A percentile compares a stretch with the other conserved stretches of the same genome.
Evolutionary conservation across 2,329 filamentous ascomycete genomes (phyloP).

Genomic region (Zymoseptoria pseudotritici): DNA sequence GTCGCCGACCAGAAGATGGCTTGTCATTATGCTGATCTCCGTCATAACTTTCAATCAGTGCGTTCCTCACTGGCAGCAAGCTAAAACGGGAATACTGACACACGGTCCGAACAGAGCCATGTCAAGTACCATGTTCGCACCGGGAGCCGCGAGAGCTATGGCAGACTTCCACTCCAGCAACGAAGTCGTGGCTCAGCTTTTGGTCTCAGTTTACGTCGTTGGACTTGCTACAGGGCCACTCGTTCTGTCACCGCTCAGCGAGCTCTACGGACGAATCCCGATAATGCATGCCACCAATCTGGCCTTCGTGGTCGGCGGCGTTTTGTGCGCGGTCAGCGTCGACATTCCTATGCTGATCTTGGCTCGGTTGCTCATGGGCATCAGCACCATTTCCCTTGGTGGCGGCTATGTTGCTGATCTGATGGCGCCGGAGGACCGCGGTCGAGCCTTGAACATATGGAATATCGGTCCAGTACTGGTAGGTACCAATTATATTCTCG

Average conservation of each 20-base stretch:
- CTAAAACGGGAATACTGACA: background rate
- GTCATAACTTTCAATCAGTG: conserved; percentile 1
- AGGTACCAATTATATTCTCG: conserved; percentile 19
- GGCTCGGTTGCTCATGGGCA: background rate
- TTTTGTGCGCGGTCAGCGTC: background rate
- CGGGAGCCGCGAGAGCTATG: background rate
- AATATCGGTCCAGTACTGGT: conserved; percentile 7
- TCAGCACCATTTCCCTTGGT: conserved; percentile 16
- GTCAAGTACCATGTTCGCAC: conserved; percentile 2
- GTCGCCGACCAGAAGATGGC: conserved; percentile 20
- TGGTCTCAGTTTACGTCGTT: conserved; percentile 56
- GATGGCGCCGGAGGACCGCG: conserved; percentile 2
- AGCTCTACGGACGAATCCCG: conserved; percentile 29
- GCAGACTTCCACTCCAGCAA: background rate
- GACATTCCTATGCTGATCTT: background rate
- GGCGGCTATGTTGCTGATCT: conserved; percentile 30
- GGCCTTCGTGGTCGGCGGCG: background rate
- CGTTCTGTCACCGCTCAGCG: conserved; percentile 35
- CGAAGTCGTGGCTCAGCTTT: background rate
- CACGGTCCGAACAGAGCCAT: background rate
- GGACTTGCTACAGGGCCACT: conserved; percentile 42
- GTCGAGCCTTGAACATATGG: conserved; percentile 5
- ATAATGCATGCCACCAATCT: conserved; percentile 9
- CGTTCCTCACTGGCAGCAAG: background rate
- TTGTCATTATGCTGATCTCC: background rate